These are phyloP conservation scores for Trichoderma cornu-damae DNA, from an alignment of 2,329 filamentous ascomycete genomes.

Conservation along the genomic window DNA sequence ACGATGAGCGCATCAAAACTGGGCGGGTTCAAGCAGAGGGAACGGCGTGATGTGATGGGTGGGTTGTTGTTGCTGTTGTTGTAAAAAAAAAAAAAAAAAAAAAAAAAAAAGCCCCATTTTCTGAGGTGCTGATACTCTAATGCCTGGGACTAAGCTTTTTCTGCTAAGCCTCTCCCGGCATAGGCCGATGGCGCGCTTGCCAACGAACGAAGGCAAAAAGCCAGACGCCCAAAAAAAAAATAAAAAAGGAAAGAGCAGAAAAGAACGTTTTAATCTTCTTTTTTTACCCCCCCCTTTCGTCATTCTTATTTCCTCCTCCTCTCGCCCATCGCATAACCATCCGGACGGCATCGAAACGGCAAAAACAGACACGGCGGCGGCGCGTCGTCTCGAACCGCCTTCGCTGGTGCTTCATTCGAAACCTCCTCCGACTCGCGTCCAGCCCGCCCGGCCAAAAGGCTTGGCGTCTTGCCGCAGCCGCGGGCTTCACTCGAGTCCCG, in stretches of 20 bases:
- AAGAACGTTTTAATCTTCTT: no score
- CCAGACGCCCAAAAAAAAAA: constrained; percentile 12
- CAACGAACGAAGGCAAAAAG: background rate
- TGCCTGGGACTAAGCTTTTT: constrained; percentile 2
- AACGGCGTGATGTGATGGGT: no score
- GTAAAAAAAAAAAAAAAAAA: no score
- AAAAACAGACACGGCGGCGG: background rate
- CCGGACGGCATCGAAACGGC: background rate
- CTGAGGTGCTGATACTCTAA: no score
- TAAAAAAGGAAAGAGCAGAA: no score
- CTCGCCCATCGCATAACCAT: no score
- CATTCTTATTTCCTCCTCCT: background rate
- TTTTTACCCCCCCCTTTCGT: background rate
- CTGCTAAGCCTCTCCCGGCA: constrained; percentile 10
- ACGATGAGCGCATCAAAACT: no score
- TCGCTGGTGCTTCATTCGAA: constrained; percentile 1
- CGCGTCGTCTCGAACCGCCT: background rate
- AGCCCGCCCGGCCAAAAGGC: background rate
- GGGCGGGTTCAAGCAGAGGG: no score
- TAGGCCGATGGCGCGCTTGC: background rate
- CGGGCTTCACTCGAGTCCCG: constrained; percentile 7
- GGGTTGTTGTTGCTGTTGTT: no score
- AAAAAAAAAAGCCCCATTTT: no score
- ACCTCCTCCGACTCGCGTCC: constrained; percentile 1
- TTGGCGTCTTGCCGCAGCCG: constrained; percentile 12